Conservation (phyloP, 495 filamentous ascomycete species). For the Trichoderma orchidacearum region DNA sequence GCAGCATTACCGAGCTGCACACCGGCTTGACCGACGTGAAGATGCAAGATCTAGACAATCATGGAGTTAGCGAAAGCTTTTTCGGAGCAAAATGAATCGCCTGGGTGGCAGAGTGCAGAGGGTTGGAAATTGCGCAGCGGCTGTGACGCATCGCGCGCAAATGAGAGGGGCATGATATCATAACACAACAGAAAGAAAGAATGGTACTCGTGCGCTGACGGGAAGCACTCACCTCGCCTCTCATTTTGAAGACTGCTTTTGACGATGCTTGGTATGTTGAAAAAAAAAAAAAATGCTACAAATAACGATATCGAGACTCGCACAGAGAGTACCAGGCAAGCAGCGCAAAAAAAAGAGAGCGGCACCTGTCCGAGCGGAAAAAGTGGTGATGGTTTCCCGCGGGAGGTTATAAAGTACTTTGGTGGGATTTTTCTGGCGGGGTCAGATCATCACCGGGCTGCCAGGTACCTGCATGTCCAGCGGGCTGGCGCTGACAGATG, state of each 20-base stretch:
- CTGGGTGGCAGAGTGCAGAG: background rate
- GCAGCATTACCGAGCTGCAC: conserved; percentile 86
- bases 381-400: background rate
- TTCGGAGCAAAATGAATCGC: background rate
- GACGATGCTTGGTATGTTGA: background rate
- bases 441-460: background rate
- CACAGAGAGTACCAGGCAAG: background rate
- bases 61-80: background rate
- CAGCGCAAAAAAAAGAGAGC: background rate
- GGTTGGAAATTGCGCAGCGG: background rate
- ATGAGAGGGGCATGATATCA: background rate
- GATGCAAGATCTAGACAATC: conserved; percentile 55
- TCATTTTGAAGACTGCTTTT: conserved; percentile 12
- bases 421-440: background rate
- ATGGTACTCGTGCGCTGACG: background rate
- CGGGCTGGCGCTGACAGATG: background rate
- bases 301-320: background rate
- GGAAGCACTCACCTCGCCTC: conserved; percentile 20
- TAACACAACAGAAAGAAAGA: background rate
- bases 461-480: background rate
- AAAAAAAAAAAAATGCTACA: background rate
- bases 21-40: conserved; percentile 90
- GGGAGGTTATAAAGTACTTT: background rate
- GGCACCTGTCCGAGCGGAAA: background rate
- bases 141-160: background rate